phyloP scores from a whole-genome alignment of 1,284 basidiomycete species.

The Irpex sp. region DNA sequence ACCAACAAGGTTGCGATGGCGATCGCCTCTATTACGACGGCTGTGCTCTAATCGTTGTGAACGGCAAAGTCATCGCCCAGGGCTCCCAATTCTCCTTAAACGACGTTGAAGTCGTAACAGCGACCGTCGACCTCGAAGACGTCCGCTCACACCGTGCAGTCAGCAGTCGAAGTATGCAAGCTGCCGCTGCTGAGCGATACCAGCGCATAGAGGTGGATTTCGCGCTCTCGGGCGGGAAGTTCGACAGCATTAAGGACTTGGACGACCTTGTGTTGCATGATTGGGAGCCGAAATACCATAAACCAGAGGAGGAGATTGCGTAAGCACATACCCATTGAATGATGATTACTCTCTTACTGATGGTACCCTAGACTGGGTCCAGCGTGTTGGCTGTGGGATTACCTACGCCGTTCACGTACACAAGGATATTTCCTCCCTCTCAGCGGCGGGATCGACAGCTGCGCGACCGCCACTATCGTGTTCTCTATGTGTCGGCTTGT shows the following conservation, averaged over 20 bases:
- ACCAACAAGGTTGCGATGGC: conserved; percentile 98
- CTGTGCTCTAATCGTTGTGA: conserved; percentile 92
- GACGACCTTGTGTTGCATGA: conserved; percentile 33
- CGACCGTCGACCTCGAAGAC: conserved; percentile 94
- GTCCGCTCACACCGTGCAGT: conserved; percentile 84
- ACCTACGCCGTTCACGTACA: conserved; percentile 88
- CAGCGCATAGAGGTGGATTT: conserved; percentile 78
- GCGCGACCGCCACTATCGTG: conserved; percentile 93
- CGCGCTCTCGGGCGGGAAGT: conserved; percentile 71
- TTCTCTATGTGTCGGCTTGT: conserved; percentile 96
- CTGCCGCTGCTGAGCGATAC: conserved; percentile 71
- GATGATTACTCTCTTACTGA: not conserved
- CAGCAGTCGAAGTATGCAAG: conserved; percentile 88
- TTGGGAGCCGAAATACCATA: conserved; percentile 74
- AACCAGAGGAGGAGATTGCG: conserved; percentile 97
- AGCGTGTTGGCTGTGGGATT: conserved; percentile 99
- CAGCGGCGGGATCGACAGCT: conserved; percentile 97
- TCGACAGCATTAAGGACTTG: conserved; percentile 51
- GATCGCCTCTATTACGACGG: conserved; percentile 98
- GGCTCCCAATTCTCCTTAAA: conserved; percentile 94
- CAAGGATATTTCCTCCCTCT: conserved; percentile 97
- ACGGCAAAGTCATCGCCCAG: conserved; percentile 90
- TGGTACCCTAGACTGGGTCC: conserved; percentile 72
- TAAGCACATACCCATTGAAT: conserved; percentile 37
- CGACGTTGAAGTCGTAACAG: conserved; percentile 94